Evolutionary conservation across 805 yeast species (phyloP), one percentile per base, ranked within the genome.

Genomic region (Candida namnaoensis): DNA sequence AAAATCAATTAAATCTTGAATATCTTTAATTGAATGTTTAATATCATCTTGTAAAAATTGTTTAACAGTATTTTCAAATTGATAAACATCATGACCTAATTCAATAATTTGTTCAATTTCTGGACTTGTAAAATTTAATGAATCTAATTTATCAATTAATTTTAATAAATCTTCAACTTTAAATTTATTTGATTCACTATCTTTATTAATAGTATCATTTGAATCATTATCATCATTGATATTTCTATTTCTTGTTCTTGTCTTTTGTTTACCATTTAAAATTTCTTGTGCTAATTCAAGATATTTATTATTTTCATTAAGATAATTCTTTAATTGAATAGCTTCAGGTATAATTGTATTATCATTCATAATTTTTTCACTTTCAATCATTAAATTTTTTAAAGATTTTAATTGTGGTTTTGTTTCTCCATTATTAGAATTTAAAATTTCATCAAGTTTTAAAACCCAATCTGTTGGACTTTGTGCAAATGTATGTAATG

Each of bases 71-170:
- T 61, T 56, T 43, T 73, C 78, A 54, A 71, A 82, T 38, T 66
- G 66, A 38, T 65, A 65, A 35, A 83, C 68, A 47, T 76, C 82
- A 28, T 51, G 58, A 5, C 72, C 68, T 37, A 78, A 68, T 45
- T 75, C 82, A 5, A 69, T 44, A 11, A 84, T 57, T 50, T 76
- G 82, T 15, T 74, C 80, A 48, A 79, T 66, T 51, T 84, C 93
- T 0, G 77, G 71, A 14, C 76, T 63, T 4, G 68, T 56, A 41
- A 82, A 73, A 19, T 74, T 70, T 44, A 81, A 50, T 0, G 19
- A 19, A 19, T 19, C 19, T 19, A 19, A 19, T 19, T 19, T 19
- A 19, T 19, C 19, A 19, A 19, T 19, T 19, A 19, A 19, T 19
- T 19, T 19, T 19, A 19, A 19, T 19, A 19, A 19, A 19, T 19